phyloP scores from a whole-genome alignment of 176 grass and related monocot genomes.

The Oryza glumipatula region DNA sequence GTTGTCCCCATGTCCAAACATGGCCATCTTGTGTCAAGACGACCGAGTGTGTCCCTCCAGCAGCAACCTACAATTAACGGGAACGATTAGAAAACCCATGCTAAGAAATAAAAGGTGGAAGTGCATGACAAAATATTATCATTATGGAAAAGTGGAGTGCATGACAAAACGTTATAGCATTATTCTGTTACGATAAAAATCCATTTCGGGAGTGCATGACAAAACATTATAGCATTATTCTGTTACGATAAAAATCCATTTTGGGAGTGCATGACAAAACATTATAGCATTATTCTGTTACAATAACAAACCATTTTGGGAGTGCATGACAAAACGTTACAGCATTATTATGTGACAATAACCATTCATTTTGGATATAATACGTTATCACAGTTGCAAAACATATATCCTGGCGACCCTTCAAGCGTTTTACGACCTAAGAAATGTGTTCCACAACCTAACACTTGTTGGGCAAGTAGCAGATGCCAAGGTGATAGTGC shows the following conservation, averaged over 20 bases:
- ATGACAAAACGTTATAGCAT: not conserved
- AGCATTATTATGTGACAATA: not conserved
- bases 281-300: not conserved
- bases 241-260: not conserved
- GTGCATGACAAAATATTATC: not conserved
- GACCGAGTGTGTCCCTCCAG: conserved; percentile 95
- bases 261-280: not conserved
- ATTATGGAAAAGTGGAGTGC: not conserved
- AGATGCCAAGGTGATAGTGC: conserved; percentile 32
- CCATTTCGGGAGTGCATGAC: not conserved
- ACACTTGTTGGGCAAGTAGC: conserved; percentile 15
- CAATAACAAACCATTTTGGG: not conserved
- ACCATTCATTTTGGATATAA: not conserved
- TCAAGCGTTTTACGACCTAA: not conserved
- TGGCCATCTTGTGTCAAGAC: conserved; percentile 93
- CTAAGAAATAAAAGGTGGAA: not conserved
- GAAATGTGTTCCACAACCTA: not conserved
- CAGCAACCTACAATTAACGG: conserved; percentile 72
- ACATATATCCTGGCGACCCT: not conserved
- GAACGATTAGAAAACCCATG: conserved; percentile 20
- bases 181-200: not conserved
- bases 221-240: not conserved
- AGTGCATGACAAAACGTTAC: not conserved
- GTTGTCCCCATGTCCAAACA: conserved; percentile 98
- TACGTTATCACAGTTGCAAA: not conserved